These are phyloP conservation scores for Cordyceps cicadae DNA, from an alignment of 2,329 filamentous ascomycete species.

Conservation along the genomic window DNA sequence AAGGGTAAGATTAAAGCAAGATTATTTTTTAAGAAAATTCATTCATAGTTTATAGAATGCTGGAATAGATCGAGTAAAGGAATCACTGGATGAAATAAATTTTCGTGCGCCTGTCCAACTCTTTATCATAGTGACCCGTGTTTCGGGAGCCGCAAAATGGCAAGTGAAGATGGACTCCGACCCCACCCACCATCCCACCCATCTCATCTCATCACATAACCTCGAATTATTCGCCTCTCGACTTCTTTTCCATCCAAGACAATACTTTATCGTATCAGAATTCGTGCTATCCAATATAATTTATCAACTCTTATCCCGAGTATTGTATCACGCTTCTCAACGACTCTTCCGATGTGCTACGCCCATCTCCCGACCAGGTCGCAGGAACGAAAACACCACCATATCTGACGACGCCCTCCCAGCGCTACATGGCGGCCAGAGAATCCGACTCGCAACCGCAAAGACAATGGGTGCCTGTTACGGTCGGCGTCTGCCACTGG, in stretches of 20 bases:
- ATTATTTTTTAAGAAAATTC: too few relatives aligned
- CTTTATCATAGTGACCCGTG: too few relatives aligned
- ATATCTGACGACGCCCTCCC: background rate
- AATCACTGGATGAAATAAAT: too few relatives aligned
- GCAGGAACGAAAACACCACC: background rate
- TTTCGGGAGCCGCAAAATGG: background rate
- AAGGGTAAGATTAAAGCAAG: too few relatives aligned
- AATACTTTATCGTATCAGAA: background rate
- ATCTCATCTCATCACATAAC: background rate
- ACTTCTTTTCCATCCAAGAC: background rate
- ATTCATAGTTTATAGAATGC: too few relatives aligned
- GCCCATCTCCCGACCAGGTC: background rate
- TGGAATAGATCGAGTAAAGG: too few relatives aligned
- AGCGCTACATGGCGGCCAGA: slow-evolving; percentile 2
- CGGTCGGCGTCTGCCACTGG: slow-evolving; percentile 28
- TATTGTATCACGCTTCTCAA: background rate
- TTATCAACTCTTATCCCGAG: background rate
- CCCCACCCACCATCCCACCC: background rate
- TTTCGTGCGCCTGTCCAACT: too few relatives aligned
- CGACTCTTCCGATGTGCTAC: background rate
- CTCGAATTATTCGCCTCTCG: background rate
- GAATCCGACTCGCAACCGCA: background rate
- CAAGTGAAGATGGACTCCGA: background rate
- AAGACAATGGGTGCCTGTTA: slow-evolving; percentile 5
- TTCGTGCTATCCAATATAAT: background rate